phyloP scores from a whole-genome alignment of 164 flowering plant species.

The Tinospora cordifolia region DNA sequence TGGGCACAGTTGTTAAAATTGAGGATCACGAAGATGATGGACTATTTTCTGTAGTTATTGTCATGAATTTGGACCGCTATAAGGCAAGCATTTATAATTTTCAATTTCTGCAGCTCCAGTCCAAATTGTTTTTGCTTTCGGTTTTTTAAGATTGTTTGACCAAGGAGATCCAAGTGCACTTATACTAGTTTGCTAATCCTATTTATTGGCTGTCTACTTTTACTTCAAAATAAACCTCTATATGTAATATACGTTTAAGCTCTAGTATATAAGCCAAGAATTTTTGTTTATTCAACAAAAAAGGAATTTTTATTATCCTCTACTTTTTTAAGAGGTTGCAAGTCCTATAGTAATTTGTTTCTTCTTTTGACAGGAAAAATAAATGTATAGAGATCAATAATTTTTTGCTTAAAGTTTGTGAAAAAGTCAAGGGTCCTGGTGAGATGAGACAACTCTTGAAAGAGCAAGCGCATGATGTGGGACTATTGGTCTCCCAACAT shows the following conservation, averaged over 20 bases:
- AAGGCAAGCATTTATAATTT: conserved; percentile 37
- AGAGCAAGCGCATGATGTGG: conserved; percentile 50
- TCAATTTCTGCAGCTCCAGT: neutral
- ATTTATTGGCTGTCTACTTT: too few species aligned
- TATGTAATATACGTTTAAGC: too few species aligned
- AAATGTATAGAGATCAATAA: conserved; percentile 63
- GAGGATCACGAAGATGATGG: conserved; percentile 76
- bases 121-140: neutral
- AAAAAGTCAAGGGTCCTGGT: conserved; percentile 21
- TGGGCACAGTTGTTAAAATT: conserved; percentile 81
- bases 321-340: too few species aligned
- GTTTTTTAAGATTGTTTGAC: neutral
- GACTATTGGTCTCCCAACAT: conserved; percentile 75
- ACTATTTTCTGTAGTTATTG: conserved; percentile 49
- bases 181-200: neutral
- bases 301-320: too few species aligned
- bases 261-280: too few species aligned
- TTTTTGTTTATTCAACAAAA: too few species aligned
- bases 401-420: conserved; percentile 51
- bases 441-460: conserved; percentile 40
- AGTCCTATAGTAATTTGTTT: neutral
- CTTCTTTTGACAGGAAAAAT: neutral
- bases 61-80: conserved; percentile 71
- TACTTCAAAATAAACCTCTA: too few species aligned
- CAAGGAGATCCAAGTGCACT: neutral